Conservation (phyloP, 768 basidiomycete species). For the Pholiota conissans region DNA sequence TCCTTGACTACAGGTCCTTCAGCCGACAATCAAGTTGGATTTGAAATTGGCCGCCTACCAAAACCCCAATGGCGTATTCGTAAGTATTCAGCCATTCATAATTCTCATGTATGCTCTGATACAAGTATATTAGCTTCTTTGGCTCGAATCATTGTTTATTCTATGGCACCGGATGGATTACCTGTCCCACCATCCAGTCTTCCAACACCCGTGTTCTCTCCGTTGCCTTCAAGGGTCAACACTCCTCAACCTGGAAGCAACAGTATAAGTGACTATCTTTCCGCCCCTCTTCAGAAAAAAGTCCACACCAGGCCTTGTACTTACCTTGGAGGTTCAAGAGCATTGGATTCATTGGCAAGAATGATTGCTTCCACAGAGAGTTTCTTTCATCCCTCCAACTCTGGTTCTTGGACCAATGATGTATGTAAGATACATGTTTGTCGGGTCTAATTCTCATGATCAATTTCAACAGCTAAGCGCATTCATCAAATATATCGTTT, state of each 20-base stretch:
- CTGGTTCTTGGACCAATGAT: constrained; percentile 79
- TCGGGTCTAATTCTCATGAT: not conserved
- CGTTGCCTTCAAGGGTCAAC: constrained; percentile 59
- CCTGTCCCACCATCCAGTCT: constrained; percentile 58
- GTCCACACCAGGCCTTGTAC: constrained; percentile 40
- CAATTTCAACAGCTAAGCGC: constrained; percentile 59
- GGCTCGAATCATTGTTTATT: constrained; percentile 85
- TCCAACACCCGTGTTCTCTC: constrained; percentile 76
- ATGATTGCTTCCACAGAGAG: constrained; percentile 85
- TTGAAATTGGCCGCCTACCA: constrained; percentile 72
- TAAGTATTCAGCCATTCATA: constrained; percentile 31
- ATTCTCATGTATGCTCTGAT: constrained; percentile 17
- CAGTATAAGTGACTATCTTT: constrained; percentile 55
- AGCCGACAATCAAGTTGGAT: constrained; percentile 71
- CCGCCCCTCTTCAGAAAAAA: constrained; percentile 55
- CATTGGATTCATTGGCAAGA: constrained; percentile 82
- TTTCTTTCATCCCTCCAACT: constrained; percentile 90
- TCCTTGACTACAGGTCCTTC: constrained; percentile 75
- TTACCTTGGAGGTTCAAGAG: constrained; percentile 82
- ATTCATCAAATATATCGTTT: constrained; percentile 83
- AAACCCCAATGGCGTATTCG: constrained; percentile 75
- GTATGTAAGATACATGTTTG: constrained; percentile 35
- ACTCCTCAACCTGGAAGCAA: constrained; percentile 53
- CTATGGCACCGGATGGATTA: constrained; percentile 71
- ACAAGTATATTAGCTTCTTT: constrained; percentile 56